phyloP scores from a whole-genome alignment of 2,329 filamentous ascomycete genomes.

The Trichophyton benhamiae region DNA sequence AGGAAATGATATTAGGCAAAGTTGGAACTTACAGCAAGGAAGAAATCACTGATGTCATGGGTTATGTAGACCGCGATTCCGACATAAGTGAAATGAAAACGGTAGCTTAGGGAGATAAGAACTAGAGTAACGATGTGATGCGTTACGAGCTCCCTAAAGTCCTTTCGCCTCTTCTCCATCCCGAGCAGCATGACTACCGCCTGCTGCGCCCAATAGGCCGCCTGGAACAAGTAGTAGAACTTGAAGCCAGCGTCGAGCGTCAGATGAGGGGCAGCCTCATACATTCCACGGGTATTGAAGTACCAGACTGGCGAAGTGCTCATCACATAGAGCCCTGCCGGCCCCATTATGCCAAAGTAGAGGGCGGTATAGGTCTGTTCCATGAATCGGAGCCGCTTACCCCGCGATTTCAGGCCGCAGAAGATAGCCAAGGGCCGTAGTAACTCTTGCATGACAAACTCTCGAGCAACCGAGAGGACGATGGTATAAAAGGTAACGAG shows the following conservation, averaged over 20 bases:
- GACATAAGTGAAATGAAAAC: conserved; percentile 95
- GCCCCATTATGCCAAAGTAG: conserved; percentile 75
- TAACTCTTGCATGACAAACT: conserved; percentile 89
- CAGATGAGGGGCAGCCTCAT: conserved; percentile 72
- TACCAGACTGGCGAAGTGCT: conserved; percentile 81
- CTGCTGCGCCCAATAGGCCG: conserved; percentile 91
- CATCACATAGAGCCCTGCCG: conserved; percentile 83
- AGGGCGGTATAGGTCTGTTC: conserved; percentile 90
- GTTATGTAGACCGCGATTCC: conserved; percentile 88
- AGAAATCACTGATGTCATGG: conserved; percentile 90
- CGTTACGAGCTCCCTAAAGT: conserved; percentile 83
- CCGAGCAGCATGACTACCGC: conserved; percentile 78
- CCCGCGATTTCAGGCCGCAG: conserved; percentile 56
- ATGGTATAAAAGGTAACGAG: conserved; percentile 84
- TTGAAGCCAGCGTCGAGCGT: conserved; percentile 74
- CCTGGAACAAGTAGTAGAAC: conserved; percentile 90
- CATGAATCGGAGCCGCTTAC: conserved; percentile 85
- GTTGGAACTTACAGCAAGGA: conserved; percentile 60
- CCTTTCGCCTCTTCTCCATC: conserved; percentile 85
- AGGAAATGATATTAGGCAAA: neutral
- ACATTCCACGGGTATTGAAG: conserved; percentile 85
- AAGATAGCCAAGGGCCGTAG: conserved; percentile 62
- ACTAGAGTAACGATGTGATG: conserved; percentile 83
- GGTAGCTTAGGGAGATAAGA: conserved; percentile 76
- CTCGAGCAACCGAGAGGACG: conserved; percentile 81